These are phyloP conservation scores for Rhodosporidiobolus odoratus DNA, from an alignment of 768 basidiomycete genomes.

Conservation along the genomic window DNA sequence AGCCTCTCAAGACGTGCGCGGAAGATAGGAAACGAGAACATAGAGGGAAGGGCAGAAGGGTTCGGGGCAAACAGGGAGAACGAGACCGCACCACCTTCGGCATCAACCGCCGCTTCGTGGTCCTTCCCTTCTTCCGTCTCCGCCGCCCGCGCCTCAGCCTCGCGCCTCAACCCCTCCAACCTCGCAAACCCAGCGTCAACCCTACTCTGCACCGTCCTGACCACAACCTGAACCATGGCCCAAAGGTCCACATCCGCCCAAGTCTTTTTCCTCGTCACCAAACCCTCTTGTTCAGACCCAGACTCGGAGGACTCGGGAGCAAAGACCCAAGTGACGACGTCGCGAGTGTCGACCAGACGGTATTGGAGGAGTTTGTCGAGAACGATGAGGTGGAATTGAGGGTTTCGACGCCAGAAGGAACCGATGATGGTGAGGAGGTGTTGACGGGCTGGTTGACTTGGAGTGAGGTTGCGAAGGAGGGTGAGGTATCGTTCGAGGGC, in stretches of 20 bases:
- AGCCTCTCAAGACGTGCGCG: too few species aligned
- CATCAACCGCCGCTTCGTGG: constrained; percentile 62
- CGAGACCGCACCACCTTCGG: constrained; percentile 61
- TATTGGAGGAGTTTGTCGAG: constrained; percentile 99
- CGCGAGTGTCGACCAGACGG: constrained; percentile 88
- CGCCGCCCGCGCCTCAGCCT: constrained; percentile 74
- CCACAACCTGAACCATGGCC: constrained; percentile 72
- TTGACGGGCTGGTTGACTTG: constrained; percentile 51
- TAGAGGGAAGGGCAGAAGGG: constrained; percentile 49
- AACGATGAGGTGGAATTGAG: constrained; percentile 83
- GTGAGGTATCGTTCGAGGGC: constrained; percentile 70
- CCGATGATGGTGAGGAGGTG: constrained; percentile 66
- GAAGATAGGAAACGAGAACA: constrained; percentile 55
- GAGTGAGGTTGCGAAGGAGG: constrained; percentile 54
- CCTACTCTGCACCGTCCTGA: constrained; percentile 87
- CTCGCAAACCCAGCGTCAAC: constrained; percentile 71
- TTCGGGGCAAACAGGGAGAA: constrained; percentile 44
- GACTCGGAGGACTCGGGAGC: too few species aligned
- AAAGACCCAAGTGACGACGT: constrained; percentile 58
- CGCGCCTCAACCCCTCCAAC: constrained; percentile 69
- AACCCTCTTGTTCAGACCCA: background rate
- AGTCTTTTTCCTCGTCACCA: constrained; percentile 26
- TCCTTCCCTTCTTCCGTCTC: constrained; percentile 63
- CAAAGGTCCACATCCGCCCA: constrained; percentile 60
- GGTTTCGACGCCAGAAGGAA: constrained; percentile 74